Base-by-base conservation (phyloP, 192 early-diverging fungal species). In the Coemansia javaensis region DNA sequence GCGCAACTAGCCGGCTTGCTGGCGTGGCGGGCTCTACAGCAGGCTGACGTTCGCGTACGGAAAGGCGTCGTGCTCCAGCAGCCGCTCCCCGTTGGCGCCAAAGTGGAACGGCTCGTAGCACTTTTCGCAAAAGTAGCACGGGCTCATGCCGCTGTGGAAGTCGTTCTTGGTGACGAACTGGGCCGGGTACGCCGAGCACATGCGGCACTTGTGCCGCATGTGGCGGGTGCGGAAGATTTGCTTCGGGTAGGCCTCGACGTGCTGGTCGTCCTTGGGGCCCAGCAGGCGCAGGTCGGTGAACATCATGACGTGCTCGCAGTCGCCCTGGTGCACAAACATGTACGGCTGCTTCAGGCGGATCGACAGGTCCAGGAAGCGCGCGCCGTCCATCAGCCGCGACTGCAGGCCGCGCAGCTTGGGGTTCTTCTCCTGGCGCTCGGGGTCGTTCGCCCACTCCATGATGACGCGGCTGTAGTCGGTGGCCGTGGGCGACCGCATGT, bases 221-320 rank as follows among this genome's bases (percentile, higher is more conserved):
- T 67, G 54, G 31, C 75, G 66, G 32, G 72, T 62, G 35, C 77
- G 75, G 74, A 79, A 85, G 7, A 72, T 68, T 34, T 62, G 57
- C 56, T 57, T 64, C 14, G 84, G 84, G 40, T 83, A 85, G 25
- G 35, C 46, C 35, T 59, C 59, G 31, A 63, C 63, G 37, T 71
- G 56, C 59, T 68, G 54, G 33, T 81, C 82, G 55, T 85, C 83
- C 16, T 70, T 65, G 27, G 66, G 67, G 1, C 59, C 65, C 27
- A 69, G 45, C 10, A 75, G 46, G 11, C 85, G 75, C 22, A 85
- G 31, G 40, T 83, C 81, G 8, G 73, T 76, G 43, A 91, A 81
- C 53, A 83, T 69, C 27, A 91, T 30, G 20, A 85, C 66, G 43
- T 91, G 89, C 53, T 89, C 81, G 56, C 89, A 91, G 42, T 81